Evolutionary conservation across 2,329 filamentous ascomycete species (phyloP).

Genomic region (Fusarium sp.): DNA sequence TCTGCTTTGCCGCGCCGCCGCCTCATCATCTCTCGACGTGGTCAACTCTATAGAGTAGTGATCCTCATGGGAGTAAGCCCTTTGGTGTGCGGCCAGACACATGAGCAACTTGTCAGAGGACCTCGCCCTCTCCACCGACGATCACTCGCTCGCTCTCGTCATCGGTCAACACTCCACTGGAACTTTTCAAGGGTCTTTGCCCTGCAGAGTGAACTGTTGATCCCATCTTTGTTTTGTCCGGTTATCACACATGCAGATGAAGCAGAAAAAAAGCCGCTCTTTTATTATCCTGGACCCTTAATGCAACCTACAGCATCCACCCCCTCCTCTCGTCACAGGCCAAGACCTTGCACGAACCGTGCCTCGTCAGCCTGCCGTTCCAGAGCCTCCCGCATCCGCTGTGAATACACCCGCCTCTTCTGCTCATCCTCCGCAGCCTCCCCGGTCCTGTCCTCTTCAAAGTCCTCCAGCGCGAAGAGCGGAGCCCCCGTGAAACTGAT

Average conservation of each 20-base stretch:
- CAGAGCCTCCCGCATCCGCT: slow-evolving; percentile 79
- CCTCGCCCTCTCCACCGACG: slow-evolving; percentile 28
- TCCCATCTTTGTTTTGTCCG: neutral
- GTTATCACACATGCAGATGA: slow-evolving; percentile 11
- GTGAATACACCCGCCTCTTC: slow-evolving; percentile 72
- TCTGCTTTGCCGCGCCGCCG: slow-evolving; percentile 15
- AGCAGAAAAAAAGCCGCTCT: neutral
- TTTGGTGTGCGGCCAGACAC: neutral
- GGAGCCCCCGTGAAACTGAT: slow-evolving; percentile 70
- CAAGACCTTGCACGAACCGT: slow-evolving; percentile 77
- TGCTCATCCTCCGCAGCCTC: slow-evolving; percentile 60
- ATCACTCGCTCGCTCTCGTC: slow-evolving; percentile 28
- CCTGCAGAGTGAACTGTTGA: slow-evolving; percentile 18
- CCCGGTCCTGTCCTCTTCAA: slow-evolving; percentile 61
- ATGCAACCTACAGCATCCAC: slow-evolving; percentile 10
- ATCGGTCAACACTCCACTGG: neutral
- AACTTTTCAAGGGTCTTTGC: slow-evolving; percentile 9
- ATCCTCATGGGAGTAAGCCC: neutral
- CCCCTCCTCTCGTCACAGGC: slow-evolving; percentile 14
- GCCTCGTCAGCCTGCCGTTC: slow-evolving; percentile 84
- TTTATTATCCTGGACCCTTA: slow-evolving; percentile 12
- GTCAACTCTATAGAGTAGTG: neutral
- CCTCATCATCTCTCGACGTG: slow-evolving; percentile 24
- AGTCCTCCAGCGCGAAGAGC: slow-evolving; percentile 63
- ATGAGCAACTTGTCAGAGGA: slow-evolving; percentile 1